A percentile compares a stretch with the other conserved stretches of the same genome.
These are phyloP conservation scores for Solanum hybrid DNA, from an alignment of 305 asterid species.

Conservation along the genomic window DNA sequence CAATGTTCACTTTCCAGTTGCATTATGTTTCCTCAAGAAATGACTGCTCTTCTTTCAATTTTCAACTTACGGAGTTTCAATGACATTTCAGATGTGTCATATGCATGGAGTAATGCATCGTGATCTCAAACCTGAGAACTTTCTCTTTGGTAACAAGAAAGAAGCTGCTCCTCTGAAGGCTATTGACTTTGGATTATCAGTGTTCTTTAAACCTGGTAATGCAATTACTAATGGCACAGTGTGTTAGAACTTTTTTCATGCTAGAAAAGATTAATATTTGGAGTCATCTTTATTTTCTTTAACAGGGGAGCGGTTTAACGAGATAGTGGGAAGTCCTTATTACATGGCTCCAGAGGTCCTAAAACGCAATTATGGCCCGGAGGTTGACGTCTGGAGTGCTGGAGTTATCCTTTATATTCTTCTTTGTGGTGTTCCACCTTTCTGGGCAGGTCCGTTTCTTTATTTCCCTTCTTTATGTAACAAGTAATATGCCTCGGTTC, in stretches of 20 bases:
- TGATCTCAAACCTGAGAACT: constrained; percentile 74
- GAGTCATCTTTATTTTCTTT: neutral
- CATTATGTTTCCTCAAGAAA: neutral
- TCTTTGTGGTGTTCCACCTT: constrained; percentile 66
- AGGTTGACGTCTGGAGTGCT: constrained; percentile 67
- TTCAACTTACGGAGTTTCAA: neutral
- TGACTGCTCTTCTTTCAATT: neutral
- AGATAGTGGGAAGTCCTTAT: constrained; percentile 76
- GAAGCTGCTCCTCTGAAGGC: constrained; percentile 61
- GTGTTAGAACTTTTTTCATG: neutral
- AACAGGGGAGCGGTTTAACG: constrained; percentile 51
- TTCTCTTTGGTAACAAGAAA: constrained; percentile 61
- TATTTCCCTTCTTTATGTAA: neutral
- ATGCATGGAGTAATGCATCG: constrained; percentile 74
- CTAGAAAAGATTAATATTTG: neutral
- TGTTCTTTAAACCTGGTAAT: constrained; percentile 66
- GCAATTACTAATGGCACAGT: neutral
- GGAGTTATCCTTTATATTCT: constrained; percentile 63
- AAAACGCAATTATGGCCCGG: constrained; percentile 50
- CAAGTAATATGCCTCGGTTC: neutral
- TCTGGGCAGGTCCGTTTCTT: constrained; percentile 58
- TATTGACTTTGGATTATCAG: constrained; percentile 68
- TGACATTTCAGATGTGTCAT: constrained; percentile 54
- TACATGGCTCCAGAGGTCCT: constrained; percentile 66
- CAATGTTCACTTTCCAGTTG: neutral